These are phyloP conservation scores for Naganishia vishniacii DNA, from an alignment of 768 basidiomycete genomes.

Conservation along the genomic window DNA sequence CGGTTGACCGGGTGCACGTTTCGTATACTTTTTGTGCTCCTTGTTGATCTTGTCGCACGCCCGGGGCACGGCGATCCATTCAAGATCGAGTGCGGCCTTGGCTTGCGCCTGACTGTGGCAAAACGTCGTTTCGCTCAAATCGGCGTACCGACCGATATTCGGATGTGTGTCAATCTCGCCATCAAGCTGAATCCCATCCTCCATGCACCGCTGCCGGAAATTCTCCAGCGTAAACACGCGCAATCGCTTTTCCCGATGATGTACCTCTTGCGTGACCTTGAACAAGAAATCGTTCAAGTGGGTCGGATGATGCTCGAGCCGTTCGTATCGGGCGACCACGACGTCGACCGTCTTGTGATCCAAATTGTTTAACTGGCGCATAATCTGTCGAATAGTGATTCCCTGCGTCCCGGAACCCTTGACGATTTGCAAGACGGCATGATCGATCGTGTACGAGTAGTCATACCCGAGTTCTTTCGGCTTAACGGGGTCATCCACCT, in stretches of 20 bases:
- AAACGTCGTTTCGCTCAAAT: conserved; percentile 28
- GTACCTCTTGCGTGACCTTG: conserved; percentile 69
- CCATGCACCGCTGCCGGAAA: conserved; percentile 60
- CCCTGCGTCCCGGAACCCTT: conserved; percentile 14
- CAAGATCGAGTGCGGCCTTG: conserved; percentile 52
- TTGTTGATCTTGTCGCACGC: conserved; percentile 49
- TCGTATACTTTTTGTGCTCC: conserved; percentile 51
- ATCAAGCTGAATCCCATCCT: conserved; percentile 55
- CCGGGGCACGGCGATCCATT: conserved; percentile 57
- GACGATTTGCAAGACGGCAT: conserved; percentile 10
- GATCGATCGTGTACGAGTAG: conserved; percentile 9
- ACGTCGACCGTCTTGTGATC: conserved; percentile 73
- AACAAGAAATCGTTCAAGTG: conserved; percentile 70
- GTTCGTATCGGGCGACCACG: conserved; percentile 62
- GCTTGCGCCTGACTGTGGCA: conserved; percentile 14
- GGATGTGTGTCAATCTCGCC: conserved; percentile 21
- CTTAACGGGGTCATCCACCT: conserved; percentile 10
- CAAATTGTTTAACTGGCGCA: conserved; percentile 41
- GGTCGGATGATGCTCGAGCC: conserved; percentile 58
- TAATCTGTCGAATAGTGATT: conserved; percentile 6
- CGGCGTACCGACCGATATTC: conserved; percentile 33
- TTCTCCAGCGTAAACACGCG: conserved; percentile 71
- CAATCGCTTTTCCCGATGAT: conserved; percentile 77
- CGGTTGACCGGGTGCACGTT: background rate
- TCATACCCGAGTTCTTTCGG: conserved; percentile 12